Evolutionary conservation across 2,329 filamentous ascomycete species (phyloP), one percentile per base, ranked within the genome.

Genomic region (Cladosporium velox): DNA sequence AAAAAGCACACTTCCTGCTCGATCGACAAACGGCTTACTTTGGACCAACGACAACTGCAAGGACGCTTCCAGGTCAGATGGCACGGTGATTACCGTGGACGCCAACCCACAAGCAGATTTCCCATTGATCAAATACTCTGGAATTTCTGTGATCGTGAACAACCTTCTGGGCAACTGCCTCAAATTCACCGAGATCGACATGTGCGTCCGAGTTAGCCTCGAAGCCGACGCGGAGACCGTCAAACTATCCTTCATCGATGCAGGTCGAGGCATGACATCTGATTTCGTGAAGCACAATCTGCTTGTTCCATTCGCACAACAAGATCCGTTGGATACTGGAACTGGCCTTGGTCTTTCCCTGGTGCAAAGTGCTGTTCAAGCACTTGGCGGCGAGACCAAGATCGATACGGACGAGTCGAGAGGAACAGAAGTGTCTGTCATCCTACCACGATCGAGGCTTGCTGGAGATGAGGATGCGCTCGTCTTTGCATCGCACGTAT

Each of bases 321-420:
- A 90, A 70, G 82, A 89, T 51, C 76, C 79, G 0, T 74, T 90
- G 1, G 80, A 83, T 0, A 82, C 84, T 0, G 88, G 88, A 0
- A 85, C 85, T 0, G 88, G 88, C 0, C 78, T 91, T 0, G 88
- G 89, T 0, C 75, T 91, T 28, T 87, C 86, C 44, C 84, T 90
- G 10, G 88, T 90, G 77, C 79, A 69, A 70, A 74, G 15, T 28
- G 84, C 90, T 5, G 83, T 89, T 21, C 82, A 83, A 54, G 82
- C 85, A 44, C 76, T 90, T 1, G 81, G 82, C 24, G 88, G 88
- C 0, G 82, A 79, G 15, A 86, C 90, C 51, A 49, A 59, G 7
- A 63, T 71, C 11, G 41, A 68, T 12, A 72, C 68, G 26, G 67
- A 71, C 14, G 64, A 66, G 26, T 55, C 61, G 7, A 38, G 55